phyloP scores from a whole-genome alignment of 2,329 filamentous ascomycete species.

The Nemania sp. region DNA sequence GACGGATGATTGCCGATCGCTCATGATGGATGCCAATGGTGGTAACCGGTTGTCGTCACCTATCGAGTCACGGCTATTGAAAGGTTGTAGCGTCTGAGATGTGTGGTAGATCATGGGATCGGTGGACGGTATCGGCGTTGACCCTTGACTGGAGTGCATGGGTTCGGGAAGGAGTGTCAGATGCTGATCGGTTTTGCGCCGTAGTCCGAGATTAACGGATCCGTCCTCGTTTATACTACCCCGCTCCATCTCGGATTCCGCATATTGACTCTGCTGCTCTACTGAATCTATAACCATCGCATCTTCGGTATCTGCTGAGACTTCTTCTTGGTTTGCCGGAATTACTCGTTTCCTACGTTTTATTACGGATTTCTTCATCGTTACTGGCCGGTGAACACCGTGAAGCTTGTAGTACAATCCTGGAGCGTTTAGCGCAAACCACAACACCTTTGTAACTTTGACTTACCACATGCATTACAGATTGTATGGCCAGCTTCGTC shows the following conservation, averaged over 20 bases:
- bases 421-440: constrained; percentile 55
- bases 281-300: constrained; percentile 61
- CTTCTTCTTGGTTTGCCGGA: constrained; percentile 71
- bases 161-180: constrained; percentile 62
- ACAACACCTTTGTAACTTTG: constrained; percentile 51
- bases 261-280: constrained; percentile 56
- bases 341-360: constrained; percentile 96
- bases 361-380: constrained; percentile 99
- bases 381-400: constrained; percentile 89
- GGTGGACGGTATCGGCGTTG: constrained; percentile 58
- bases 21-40: constrained; percentile 63
- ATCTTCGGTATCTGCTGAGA: constrained; percentile 55
- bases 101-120: constrained; percentile 67
- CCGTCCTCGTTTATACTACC: constrained; percentile 73
- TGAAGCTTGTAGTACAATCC: constrained; percentile 97
- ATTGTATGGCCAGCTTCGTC: constrained; percentile 97
- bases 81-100: constrained; percentile 54
- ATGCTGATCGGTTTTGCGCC: constrained; percentile 60
- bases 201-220: constrained; percentile 71
- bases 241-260: constrained; percentile 59
- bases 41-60: constrained; percentile 70
- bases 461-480: constrained; percentile 93
- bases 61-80: constrained; percentile 58
- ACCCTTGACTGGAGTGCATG: constrained; percentile 58
- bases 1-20: constrained; percentile 67